phyloP scores from a whole-genome alignment of 805 yeast species.

The Lipomyces orientalis region DNA sequence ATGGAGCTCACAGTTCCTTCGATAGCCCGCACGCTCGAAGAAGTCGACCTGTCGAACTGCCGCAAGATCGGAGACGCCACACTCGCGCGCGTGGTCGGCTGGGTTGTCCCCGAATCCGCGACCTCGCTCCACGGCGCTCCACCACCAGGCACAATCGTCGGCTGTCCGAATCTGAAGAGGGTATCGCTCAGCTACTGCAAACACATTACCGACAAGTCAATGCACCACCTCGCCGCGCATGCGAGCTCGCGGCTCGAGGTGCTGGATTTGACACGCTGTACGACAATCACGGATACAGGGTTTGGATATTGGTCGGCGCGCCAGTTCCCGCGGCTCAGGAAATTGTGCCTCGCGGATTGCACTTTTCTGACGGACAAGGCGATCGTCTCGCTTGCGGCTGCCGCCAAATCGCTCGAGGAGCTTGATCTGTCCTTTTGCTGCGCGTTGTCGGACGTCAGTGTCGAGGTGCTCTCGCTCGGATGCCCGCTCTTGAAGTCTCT shows the following conservation, averaged over 20 bases:
- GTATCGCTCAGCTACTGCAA: slow-evolving; percentile 76
- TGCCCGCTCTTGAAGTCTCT: slow-evolving; percentile 60
- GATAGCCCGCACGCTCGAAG: slow-evolving; percentile 63
- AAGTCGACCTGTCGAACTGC: slow-evolving; percentile 72
- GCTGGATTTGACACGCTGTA: slow-evolving; percentile 73
- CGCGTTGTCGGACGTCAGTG: slow-evolving; percentile 69
- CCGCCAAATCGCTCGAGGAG: slow-evolving; percentile 62
- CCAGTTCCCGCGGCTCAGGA: slow-evolving; percentile 59
- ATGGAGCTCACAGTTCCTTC: slow-evolving; percentile 74
- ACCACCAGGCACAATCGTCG: slow-evolving; percentile 47
- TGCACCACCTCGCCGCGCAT: slow-evolving; percentile 65
- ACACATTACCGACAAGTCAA: slow-evolving; percentile 69
- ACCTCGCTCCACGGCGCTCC: slow-evolving; percentile 14
- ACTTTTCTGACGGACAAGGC: slow-evolving; percentile 73
- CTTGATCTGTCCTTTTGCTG: slow-evolving; percentile 77
- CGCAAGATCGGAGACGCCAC: slow-evolving; percentile 75
- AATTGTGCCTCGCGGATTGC: slow-evolving; percentile 69
- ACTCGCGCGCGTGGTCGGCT: slow-evolving; percentile 69
- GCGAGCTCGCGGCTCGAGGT: slow-evolving; percentile 61
- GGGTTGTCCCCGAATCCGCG: slow-evolving; percentile 44
- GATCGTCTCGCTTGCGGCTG: slow-evolving; percentile 63
- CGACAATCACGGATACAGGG: slow-evolving; percentile 77
- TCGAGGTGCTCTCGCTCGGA: slow-evolving; percentile 70
- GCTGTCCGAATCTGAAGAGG: slow-evolving; percentile 63
- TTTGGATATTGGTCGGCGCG: slow-evolving; percentile 68